These are phyloP conservation scores for Aquanectria penicillioides DNA, from an alignment of 2,329 filamentous ascomycete species.

Conservation along the genomic window DNA sequence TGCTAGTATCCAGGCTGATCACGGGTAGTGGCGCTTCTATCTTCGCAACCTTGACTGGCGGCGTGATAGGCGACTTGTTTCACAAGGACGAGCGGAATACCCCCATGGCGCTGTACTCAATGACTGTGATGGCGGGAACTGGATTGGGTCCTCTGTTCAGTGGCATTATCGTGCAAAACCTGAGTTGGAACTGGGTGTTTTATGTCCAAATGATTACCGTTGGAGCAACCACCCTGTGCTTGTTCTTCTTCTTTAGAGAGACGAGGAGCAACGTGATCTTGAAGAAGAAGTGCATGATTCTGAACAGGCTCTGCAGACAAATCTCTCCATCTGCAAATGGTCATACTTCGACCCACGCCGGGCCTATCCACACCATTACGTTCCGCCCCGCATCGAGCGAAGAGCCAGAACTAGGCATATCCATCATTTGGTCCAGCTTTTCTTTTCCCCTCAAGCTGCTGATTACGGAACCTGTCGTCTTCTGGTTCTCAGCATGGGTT, in stretches of 20 bases:
- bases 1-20: constrained; percentile 71
- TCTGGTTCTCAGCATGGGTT: constrained; percentile 76
- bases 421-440: constrained; percentile 42
- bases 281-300: constrained; percentile 63
- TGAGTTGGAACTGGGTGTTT: constrained; percentile 74
- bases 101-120: constrained; percentile 74
- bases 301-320: constrained; percentile 60
- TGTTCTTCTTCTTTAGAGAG: constrained; percentile 71
- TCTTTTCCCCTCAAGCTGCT: constrained; percentile 55
- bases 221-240: constrained; percentile 62
- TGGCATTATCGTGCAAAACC: constrained; percentile 67
- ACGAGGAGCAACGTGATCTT: constrained; percentile 75
- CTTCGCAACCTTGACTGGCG: constrained; percentile 61
- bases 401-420: constrained; percentile 29
- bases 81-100: constrained; percentile 71
- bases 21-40: constrained; percentile 69
- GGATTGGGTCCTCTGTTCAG: constrained; percentile 70
- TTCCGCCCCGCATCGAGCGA: constrained; percentile 26
- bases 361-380: not conserved
- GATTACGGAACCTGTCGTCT: constrained; percentile 68
- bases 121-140: constrained; percentile 69
- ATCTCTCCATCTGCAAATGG: not conserved
- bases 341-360: not conserved
- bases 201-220: constrained; percentile 71
- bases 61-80: constrained; percentile 75